Conservation (phyloP, 345 rosid species). For the Cardamine occulta region DNA sequence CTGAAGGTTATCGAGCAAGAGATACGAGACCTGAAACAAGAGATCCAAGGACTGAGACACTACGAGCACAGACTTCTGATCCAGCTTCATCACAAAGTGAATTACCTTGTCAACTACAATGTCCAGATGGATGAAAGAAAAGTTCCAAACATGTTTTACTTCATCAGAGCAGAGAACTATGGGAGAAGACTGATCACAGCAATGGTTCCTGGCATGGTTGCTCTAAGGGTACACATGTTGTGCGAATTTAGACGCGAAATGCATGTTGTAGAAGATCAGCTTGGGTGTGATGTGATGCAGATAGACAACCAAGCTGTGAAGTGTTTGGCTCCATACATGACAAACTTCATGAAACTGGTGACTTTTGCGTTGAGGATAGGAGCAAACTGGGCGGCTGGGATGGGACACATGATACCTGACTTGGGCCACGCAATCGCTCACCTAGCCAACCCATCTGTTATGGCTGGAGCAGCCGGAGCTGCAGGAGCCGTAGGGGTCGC, state of each 20-base stretch:
- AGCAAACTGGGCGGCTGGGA: conserved; percentile 86
- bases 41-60: conserved; percentile 93
- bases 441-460: conserved; percentile 63
- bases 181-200: conserved; percentile 80
- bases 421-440: conserved; percentile 82
- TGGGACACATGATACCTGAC: conserved; percentile 96
- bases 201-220: conserved; percentile 78
- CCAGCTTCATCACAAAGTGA: conserved; percentile 88
- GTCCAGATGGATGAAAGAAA: conserved; percentile 83
- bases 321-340: conserved; percentile 82
- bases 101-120: conserved; percentile 88
- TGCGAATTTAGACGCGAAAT: conserved; percentile 88
- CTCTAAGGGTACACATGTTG: conserved; percentile 87
- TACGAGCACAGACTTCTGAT: conserved; percentile 84
- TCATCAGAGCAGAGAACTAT: conserved; percentile 79
- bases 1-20: conserved; percentile 93
- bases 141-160: conserved; percentile 91
- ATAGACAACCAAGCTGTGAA: conserved; percentile 77
- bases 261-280: conserved; percentile 89
- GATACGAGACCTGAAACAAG: conserved; percentile 90
- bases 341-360: conserved; percentile 78
- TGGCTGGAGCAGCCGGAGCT: conserved; percentile 83
- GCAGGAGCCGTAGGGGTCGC: conserved; percentile 52
- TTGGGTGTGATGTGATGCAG: conserved; percentile 90
- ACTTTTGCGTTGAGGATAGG: conserved; percentile 93